These are phyloP conservation scores for Neofusicoccum ribis DNA, from an alignment of 2,329 filamentous ascomycete genomes.

Conservation along the genomic window DNA sequence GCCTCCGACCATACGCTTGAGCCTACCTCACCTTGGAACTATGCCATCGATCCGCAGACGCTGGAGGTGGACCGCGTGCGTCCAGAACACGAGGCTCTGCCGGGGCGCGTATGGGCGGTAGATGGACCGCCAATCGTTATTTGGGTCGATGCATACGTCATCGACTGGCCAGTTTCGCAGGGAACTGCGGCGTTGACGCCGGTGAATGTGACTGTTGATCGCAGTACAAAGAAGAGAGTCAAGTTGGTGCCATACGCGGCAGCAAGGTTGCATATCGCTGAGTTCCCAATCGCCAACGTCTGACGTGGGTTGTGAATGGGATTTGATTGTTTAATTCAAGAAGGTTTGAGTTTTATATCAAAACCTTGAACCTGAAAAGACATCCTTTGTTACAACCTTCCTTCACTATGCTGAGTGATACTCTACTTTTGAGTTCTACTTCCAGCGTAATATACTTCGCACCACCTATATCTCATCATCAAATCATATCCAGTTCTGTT, in stretches of 20 bases:
- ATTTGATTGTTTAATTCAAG: too few species aligned
- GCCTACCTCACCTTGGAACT: background rate
- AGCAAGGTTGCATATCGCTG: background rate
- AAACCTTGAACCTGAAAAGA: too few species aligned
- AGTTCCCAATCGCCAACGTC: background rate
- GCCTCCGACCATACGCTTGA: background rate
- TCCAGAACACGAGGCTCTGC: background rate
- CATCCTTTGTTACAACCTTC: too few species aligned
- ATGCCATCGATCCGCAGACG: background rate
- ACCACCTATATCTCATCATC: too few species aligned
- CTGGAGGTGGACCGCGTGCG: background rate
- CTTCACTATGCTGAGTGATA: too few species aligned
- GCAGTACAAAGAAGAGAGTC: background rate
- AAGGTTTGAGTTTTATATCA: too few species aligned
- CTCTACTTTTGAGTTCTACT: too few species aligned
- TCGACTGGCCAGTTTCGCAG: background rate
- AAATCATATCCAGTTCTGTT: too few species aligned
- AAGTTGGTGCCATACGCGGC: background rate
- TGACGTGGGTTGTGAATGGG: too few species aligned
- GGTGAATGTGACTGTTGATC: background rate
- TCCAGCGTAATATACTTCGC: too few species aligned
- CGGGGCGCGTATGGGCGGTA: too few species aligned
- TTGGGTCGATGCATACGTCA: background rate
- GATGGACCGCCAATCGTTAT: too few species aligned
- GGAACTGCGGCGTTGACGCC: background rate